A percentile compares a stretch with the other conserved stretches of the same genome.
phyloP scores from a whole-genome alignment of 2,329 filamentous ascomycete species.

The Venturia effusa region DNA sequence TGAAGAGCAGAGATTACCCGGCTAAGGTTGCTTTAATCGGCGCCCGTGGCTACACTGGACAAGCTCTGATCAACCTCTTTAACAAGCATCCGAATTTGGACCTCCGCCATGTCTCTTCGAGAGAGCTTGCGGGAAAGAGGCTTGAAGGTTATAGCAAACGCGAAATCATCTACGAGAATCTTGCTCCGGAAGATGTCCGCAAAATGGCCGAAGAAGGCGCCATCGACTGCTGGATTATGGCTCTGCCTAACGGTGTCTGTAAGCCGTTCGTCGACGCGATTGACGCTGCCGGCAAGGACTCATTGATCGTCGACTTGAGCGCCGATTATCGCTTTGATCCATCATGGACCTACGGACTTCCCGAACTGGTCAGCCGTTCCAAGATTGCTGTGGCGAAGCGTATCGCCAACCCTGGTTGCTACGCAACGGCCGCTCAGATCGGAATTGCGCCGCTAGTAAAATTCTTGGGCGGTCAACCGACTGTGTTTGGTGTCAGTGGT shows the following conservation, averaged over 20 bases:
- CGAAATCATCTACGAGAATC: slow-evolving; percentile 84
- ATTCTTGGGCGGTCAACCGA: slow-evolving; percentile 67
- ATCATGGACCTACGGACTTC: slow-evolving; percentile 81
- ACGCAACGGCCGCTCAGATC: slow-evolving; percentile 85
- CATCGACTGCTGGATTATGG: slow-evolving; percentile 96
- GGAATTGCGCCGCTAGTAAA: slow-evolving; percentile 74
- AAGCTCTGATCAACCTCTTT: slow-evolving; percentile 77
- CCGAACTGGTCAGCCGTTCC: slow-evolving; percentile 68
- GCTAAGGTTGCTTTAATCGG: slow-evolving; percentile 80
- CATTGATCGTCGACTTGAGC: slow-evolving; percentile 85
- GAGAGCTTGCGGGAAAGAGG: slow-evolving; percentile 78
- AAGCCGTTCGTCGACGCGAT: slow-evolving; percentile 88
- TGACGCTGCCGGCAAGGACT: slow-evolving; percentile 53
- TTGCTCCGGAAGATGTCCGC: slow-evolving; percentile 75
- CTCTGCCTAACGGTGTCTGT: slow-evolving; percentile 88
- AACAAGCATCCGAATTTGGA: slow-evolving; percentile 86
- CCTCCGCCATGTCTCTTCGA: slow-evolving; percentile 81
- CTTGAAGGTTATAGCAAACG: slow-evolving; percentile 85
- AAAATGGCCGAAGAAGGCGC: slow-evolving; percentile 74
- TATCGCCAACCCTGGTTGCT: slow-evolving; percentile 91
- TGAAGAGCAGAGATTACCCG: slow-evolving; percentile 68
- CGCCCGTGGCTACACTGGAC: slow-evolving; percentile 87
- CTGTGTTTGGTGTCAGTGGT: slow-evolving; percentile 81
- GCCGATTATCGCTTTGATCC: slow-evolving; percentile 89
- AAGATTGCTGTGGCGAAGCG: slow-evolving; percentile 68